Evolutionary conservation across 768 basidiomycete genomes (phyloP).

Genomic region (Termitomyces sp.): DNA sequence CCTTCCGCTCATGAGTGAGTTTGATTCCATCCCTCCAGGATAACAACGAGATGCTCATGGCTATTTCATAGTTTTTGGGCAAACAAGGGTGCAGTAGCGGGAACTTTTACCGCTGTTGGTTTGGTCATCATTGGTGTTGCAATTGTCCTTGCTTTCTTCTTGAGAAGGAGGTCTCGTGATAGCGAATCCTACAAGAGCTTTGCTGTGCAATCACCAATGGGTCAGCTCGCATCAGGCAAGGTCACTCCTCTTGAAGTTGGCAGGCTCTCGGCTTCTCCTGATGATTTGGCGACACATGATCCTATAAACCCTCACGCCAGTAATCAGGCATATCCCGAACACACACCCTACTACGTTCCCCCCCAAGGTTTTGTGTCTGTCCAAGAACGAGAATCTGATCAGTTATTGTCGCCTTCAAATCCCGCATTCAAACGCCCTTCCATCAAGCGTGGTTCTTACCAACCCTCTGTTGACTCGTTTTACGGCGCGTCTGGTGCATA

Average conservation of each 20-base stretch:
- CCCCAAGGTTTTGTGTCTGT: slow-evolving; percentile 13
- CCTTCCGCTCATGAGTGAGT: slow-evolving; percentile 17
- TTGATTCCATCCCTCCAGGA: not conserved
- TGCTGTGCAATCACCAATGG: slow-evolving; percentile 9
- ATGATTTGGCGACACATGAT: slow-evolving; percentile 14
- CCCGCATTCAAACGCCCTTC: slow-evolving; percentile 4
- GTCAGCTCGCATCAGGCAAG: slow-evolving; percentile 10
- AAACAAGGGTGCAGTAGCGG: slow-evolving; percentile 36
- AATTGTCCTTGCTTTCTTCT: slow-evolving; percentile 22
- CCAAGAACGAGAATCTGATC: slow-evolving; percentile 8
- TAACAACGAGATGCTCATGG: not conserved
- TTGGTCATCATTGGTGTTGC: slow-evolving; percentile 24
- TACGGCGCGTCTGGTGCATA: slow-evolving; percentile 26
- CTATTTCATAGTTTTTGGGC: slow-evolving; percentile 29
- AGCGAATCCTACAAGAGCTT: slow-evolving; percentile 26
- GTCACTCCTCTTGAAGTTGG: slow-evolving; percentile 5
- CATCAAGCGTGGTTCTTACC: slow-evolving; percentile 23
- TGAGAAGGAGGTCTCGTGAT: slow-evolving; percentile 24
- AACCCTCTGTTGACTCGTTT: slow-evolving; percentile 39
- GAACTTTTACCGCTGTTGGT: slow-evolving; percentile 29
- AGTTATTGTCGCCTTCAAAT: not conserved
- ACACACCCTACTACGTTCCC: slow-evolving; percentile 11
- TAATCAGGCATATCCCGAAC: not conserved
- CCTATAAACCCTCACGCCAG: slow-evolving; percentile 26
- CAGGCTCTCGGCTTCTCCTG: slow-evolving; percentile 20